phyloP scores from a whole-genome alignment of 805 yeast species.

The Cephaloascus albidus region DNA sequence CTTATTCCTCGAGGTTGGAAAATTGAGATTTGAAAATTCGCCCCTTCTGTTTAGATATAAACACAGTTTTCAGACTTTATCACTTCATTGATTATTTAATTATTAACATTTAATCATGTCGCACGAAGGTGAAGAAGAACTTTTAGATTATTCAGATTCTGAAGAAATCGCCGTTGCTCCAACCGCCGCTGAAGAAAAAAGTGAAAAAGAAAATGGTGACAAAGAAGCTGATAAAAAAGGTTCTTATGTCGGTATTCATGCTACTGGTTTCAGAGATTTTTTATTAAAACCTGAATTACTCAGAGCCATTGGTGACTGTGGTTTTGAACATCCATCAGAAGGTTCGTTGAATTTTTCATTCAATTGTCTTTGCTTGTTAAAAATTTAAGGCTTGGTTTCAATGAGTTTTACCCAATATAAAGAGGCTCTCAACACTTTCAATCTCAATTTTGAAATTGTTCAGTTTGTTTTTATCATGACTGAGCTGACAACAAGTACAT shows the following conservation, averaged over 20 bases:
- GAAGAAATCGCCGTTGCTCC: constrained; percentile 83
- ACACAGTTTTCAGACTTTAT: too few relatives aligned
- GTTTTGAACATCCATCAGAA: constrained; percentile 99
- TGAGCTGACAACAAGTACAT: too few relatives aligned
- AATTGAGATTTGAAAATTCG: too few relatives aligned
- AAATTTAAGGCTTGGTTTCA: neutral
- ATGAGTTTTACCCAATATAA: too few relatives aligned
- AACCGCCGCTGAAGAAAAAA: constrained; percentile 24
- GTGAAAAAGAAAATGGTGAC: constrained; percentile 37
- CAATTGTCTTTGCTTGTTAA: neutral
- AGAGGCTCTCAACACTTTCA: too few relatives aligned
- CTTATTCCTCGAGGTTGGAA: too few relatives aligned
- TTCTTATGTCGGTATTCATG: constrained; percentile 95
- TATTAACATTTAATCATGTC: too few relatives aligned
- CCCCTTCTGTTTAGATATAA: too few relatives aligned
- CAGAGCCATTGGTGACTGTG: constrained; percentile 98
- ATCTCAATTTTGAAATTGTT: too few relatives aligned
- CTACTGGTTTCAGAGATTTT: constrained; percentile 98
- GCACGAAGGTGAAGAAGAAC: constrained; percentile 98
- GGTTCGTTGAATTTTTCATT: constrained; percentile 49
- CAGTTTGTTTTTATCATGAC: too few relatives aligned
- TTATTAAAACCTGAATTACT: constrained; percentile 91
- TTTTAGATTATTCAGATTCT: constrained; percentile 96
- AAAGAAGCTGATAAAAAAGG: constrained; percentile 81
- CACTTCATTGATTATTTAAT: too few relatives aligned